Percentiles rank a stretch among this genome's conserved stretches.
phyloP scores from a whole-genome alignment of 2,329 filamentous ascomycete genomes.

The Exophiala phaeomuriformis region DNA sequence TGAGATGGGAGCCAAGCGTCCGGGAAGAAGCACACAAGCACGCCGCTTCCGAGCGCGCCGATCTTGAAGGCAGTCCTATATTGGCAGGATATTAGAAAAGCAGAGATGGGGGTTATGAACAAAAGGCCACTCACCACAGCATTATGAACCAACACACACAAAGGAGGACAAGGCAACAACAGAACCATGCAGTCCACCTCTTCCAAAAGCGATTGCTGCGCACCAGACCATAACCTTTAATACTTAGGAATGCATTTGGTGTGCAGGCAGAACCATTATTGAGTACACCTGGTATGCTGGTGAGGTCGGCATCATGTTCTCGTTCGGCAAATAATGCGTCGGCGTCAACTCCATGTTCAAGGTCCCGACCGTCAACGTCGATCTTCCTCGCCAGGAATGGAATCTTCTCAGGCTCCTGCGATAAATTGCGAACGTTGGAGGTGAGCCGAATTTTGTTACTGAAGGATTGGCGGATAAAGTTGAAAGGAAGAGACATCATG shows the following conservation, averaged over 20 bases:
- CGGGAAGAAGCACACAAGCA: slow-evolving; percentile 38
- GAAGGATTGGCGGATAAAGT: slow-evolving; percentile 12
- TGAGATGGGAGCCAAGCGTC: slow-evolving; percentile 39
- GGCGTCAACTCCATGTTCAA: slow-evolving; percentile 15
- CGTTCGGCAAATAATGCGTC: not conserved
- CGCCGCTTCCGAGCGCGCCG: slow-evolving; percentile 30
- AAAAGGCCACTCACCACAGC: no score
- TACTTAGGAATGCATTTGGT: not conserved
- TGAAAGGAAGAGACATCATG: slow-evolving; percentile 11
- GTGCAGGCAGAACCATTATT: no score
- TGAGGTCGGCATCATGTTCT: not conserved
- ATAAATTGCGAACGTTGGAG: slow-evolving; percentile 5
- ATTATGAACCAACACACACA: no score
- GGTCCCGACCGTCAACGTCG: slow-evolving; percentile 8
- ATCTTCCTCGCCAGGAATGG: slow-evolving; percentile 21
- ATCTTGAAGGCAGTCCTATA: no score
- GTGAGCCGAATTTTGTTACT: slow-evolving; percentile 4
- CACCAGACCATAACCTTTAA: not conserved
- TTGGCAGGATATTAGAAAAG: no score
- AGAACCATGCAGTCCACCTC: no score
- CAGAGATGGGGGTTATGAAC: no score
- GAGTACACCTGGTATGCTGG: not conserved
- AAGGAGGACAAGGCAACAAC: no score
- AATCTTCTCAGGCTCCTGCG: slow-evolving; percentile 10
- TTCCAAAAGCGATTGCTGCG: no score